Percentiles rank a stretch among this genome's conserved stretches.
phyloP scores from a whole-genome alignment of 2,329 filamentous ascomycete species.

The Claviceps arundinis region DNA sequence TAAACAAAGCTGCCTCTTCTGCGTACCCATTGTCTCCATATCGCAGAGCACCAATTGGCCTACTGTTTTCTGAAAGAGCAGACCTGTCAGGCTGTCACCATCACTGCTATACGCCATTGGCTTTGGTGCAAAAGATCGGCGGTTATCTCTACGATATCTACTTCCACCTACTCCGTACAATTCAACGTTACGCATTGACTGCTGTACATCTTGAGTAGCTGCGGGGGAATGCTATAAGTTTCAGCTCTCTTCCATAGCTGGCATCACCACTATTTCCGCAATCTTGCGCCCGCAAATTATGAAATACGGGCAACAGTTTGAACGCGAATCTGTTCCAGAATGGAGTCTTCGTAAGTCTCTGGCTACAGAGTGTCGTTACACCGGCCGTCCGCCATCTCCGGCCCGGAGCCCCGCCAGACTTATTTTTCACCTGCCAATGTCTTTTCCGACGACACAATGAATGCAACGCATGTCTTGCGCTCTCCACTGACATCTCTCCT shows the following conservation, averaged over 20 bases:
- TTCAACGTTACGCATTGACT: background rate
- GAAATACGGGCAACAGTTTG: slow-evolving; percentile 42
- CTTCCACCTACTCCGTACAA: background rate
- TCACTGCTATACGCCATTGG: background rate
- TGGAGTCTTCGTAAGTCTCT: slow-evolving; percentile 57
- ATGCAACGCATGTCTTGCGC: background rate
- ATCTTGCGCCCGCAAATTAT: slow-evolving; percentile 11
- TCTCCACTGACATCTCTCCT: background rate
- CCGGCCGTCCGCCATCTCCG: background rate
- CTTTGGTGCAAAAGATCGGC: background rate
- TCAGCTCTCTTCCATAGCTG: background rate
- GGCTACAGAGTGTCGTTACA: background rate
- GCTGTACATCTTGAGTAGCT: background rate
- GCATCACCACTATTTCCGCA: background rate
- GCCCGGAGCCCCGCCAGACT: background rate
- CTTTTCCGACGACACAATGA: background rate
- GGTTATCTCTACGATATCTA: background rate
- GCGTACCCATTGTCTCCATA: background rate
- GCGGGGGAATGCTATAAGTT: background rate
- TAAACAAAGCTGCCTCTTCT: background rate
- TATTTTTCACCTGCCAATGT: background rate
- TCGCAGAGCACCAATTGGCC: background rate
- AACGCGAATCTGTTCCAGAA: slow-evolving; percentile 64
- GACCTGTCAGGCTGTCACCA: background rate
- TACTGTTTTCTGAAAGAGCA: background rate